Base-by-base conservation (phyloP, 345 rosid species). In the Bruguiera parviflora region DNA sequence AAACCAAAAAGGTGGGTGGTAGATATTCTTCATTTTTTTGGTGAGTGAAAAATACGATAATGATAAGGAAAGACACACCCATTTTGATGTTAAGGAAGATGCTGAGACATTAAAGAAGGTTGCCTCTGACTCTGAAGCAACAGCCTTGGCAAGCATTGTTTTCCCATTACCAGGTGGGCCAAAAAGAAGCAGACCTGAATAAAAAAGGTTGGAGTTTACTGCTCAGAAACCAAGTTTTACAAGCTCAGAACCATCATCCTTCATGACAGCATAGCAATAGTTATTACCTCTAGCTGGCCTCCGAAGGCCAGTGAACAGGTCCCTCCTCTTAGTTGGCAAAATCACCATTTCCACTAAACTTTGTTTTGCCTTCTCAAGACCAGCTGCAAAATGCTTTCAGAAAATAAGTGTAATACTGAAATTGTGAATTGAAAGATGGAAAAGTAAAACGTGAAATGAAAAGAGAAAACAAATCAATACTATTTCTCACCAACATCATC, bases 111-210 rank as follows among this genome's bases (percentile, higher is more conserved):
- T 94, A 73, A 94, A 94, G 82, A 94, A 94, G 21, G 98, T 94
- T 62, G 97, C 98, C 78, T 85, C 82, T 58, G 98, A 91, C 84
- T 94, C 97, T 4, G 98, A 94, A 63, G 98, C 97, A 9, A 94
- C 97, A 65, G 98, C 98, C 79, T 94, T 94, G 39, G 95, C 97
- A 80, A 94, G 97, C 98, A 94, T 94, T 63, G 98, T 94, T 79
- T 94, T 94, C 49, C 98, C 98, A 83, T 91, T 94, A 27, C 98
- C 98, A 71, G 97, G 98, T 66, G 98, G 98, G 47, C 98, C 97
- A 81, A 94, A 94, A 72, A 94, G 96, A 77, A 94, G 97, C 72
- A 94, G 69, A 71, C 98, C 98, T 93, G 69, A 63, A 74, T 32
- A 71, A 63, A 46, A 80, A 67, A 67, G 27, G n/a, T 37, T 62